Evolutionary conservation across 2,329 filamentous ascomycete genomes (phyloP).

Genomic region (Cryphonectria radicalis): DNA sequence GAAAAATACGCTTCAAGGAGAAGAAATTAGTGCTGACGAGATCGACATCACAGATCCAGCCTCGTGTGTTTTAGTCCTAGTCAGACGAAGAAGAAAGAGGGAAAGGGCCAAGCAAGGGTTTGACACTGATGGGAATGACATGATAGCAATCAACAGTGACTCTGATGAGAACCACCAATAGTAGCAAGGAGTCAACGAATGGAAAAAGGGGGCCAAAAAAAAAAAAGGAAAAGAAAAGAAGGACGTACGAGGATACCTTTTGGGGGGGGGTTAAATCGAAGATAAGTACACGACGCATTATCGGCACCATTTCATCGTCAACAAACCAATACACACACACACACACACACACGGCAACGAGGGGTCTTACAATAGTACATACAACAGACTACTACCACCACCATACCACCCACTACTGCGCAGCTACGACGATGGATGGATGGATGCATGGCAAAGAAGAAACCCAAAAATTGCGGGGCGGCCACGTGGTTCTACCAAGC

Average conservation of each 20-base stretch:
- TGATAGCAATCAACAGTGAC: neutral
- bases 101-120: constrained; percentile 9
- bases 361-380: too few relatives aligned
- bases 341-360: too few relatives aligned
- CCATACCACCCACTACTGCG: constrained; percentile 23
- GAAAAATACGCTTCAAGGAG: neutral
- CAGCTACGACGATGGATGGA: neutral
- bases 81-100: neutral
- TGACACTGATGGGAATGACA: neutral
- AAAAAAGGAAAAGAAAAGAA: neutral
- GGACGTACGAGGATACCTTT: neutral
- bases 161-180: too few relatives aligned
- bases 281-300: too few relatives aligned
- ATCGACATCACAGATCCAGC: neutral
- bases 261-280: too few relatives aligned
- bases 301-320: too few relatives aligned
- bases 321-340: too few relatives aligned
- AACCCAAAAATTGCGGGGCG: constrained; percentile 20
- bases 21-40: constrained; percentile 10
- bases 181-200: too few relatives aligned
- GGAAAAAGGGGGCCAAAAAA: too few relatives aligned
- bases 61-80: neutral
- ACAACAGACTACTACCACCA: too few relatives aligned
- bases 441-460: neutral
- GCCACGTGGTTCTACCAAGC: constrained; percentile 30